phyloP scores from a whole-genome alignment of 129 eudicot species.

The Deinandra increscens region DNA sequence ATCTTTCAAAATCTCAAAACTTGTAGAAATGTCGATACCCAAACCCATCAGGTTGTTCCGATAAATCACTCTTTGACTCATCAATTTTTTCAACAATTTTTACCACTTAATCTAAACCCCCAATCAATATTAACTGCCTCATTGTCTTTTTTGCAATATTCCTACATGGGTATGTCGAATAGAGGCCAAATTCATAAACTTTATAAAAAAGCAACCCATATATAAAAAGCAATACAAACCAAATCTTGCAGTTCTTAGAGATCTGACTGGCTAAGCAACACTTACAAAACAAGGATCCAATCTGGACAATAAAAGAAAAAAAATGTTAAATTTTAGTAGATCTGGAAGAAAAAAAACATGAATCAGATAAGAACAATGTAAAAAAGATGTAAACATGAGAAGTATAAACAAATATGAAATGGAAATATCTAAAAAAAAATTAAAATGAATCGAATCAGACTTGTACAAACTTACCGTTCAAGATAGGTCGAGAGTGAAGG shows the following conservation, averaged over 20 bases:
- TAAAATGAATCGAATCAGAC: too few relatives aligned
- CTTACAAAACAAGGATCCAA: too few relatives aligned
- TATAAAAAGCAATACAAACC: conserved; percentile 42
- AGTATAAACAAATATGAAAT: too few relatives aligned
- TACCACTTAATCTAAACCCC: conserved; percentile 17
- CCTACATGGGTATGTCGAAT: conserved; percentile 57
- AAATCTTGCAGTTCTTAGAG: conserved; percentile 47
- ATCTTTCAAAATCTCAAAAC: conserved; percentile 47
- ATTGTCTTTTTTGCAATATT: conserved; percentile 14
- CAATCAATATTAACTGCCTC: conserved; percentile 27
- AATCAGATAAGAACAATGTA: too few relatives aligned
- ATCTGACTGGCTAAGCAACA: too few relatives aligned
- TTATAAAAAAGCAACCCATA: conserved; percentile 46
- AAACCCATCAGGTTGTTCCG: conserved; percentile 82
- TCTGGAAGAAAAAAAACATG: too few relatives aligned
- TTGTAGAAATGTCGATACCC: conserved; percentile 59
- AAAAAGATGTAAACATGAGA: too few relatives aligned
- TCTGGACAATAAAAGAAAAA: too few relatives aligned
- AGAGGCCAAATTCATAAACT: conserved; percentile 48
- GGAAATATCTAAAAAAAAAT: too few relatives aligned
- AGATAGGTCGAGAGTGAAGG: too few relatives aligned
- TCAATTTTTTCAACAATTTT: conserved; percentile 18
- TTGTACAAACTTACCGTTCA: too few relatives aligned
- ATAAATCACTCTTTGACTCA: conserved; percentile 48
- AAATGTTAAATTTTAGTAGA: too few relatives aligned